These are phyloP conservation scores for Eragrostis nindensis DNA, from an alignment of 176 grass and related monocot genomes.

Conservation along the genomic window DNA sequence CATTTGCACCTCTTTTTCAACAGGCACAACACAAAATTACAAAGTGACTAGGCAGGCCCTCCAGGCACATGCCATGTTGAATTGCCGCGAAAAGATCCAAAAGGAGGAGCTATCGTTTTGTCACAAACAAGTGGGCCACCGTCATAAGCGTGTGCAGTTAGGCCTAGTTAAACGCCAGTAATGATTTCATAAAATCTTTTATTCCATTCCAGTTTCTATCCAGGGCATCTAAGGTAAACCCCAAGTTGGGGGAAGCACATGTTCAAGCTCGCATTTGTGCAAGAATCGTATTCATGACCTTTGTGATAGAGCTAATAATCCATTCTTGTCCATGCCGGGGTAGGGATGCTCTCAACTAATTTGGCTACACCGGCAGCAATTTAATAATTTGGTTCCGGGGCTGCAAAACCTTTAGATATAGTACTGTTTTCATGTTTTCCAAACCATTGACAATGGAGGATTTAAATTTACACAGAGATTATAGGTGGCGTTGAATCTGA, in stretches of 20 bases:
- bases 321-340: too few species aligned
- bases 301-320: too few species aligned
- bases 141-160: neutral
- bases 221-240: neutral
- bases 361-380: too few species aligned
- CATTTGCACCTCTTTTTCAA: conserved; percentile 26
- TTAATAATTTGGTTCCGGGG: too few species aligned
- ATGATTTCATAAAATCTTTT: neutral
- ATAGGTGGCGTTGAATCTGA: neutral
- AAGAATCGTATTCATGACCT: too few species aligned
- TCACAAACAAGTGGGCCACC: conserved; percentile 1
- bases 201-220: neutral
- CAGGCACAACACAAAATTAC: conserved; percentile 14
- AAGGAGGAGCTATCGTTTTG: neutral
- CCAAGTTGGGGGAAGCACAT: neutral
- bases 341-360: neutral
- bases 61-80: conserved; percentile 32
- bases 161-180: neutral
- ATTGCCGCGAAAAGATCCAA: conserved; percentile 24
- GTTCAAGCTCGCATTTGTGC: neutral
- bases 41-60: neutral
- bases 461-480: neutral
- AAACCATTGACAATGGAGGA: neutral
- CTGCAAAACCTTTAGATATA: too few species aligned
- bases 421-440: neutral